Evolutionary conservation across 1,284 basidiomycete species (phyloP).

Genomic region (Ganoderma multipileum): DNA sequence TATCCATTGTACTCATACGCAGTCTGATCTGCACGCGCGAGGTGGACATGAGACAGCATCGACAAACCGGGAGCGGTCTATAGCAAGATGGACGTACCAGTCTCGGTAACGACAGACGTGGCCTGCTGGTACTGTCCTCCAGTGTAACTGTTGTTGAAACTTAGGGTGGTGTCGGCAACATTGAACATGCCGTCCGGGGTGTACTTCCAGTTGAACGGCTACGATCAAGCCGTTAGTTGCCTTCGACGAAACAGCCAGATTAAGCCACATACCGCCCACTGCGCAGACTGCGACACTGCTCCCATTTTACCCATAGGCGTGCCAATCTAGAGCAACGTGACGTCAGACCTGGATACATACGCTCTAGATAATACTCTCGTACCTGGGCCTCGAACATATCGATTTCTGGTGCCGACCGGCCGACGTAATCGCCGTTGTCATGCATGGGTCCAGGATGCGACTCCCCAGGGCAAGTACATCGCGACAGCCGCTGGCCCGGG

Average conservation of each 20-base stretch:
- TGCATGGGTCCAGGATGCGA: slow-evolving; percentile 82
- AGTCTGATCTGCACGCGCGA: slow-evolving; percentile 30
- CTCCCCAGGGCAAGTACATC: slow-evolving; percentile 82
- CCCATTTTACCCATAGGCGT: slow-evolving; percentile 29
- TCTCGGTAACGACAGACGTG: slow-evolving; percentile 35
- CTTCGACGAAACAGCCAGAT: slow-evolving; percentile 35
- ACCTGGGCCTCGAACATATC: slow-evolving; percentile 70
- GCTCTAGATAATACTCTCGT: neutral
- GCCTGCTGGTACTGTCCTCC: slow-evolving; percentile 63
- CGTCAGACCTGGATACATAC: neutral
- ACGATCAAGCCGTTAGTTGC: neutral
- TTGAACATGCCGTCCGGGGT: slow-evolving; percentile 27
- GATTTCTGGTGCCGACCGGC: slow-evolving; percentile 73
- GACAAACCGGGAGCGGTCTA: too few species aligned
- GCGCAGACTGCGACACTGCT: slow-evolving; percentile 52
- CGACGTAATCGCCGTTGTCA: slow-evolving; percentile 47
- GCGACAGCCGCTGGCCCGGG: slow-evolving; percentile 79
- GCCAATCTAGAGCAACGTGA: neutral
- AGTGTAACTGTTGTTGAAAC: slow-evolving; percentile 55
- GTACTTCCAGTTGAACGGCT: slow-evolving; percentile 9
- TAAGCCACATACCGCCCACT: slow-evolving; percentile 40
- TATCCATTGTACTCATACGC: slow-evolving; percentile 36
- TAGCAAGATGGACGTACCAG: slow-evolving; percentile 18
- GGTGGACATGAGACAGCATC: neutral
- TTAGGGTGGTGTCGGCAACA: slow-evolving; percentile 49